Evolutionary conservation across 768 basidiomycete genomes (phyloP).

Genomic region (Kwoniella sp.): DNA sequence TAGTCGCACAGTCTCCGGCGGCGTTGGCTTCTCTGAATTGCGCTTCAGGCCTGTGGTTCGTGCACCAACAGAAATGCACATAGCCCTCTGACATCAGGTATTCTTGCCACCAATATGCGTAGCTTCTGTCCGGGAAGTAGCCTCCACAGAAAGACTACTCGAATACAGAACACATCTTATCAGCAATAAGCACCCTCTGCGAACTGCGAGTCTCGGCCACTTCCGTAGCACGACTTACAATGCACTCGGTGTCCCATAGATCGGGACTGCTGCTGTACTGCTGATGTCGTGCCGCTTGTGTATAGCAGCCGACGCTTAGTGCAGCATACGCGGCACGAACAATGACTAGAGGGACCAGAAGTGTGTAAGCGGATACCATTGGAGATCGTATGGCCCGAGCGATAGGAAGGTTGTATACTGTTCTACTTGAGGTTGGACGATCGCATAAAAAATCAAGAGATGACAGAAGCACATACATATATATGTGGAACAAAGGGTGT

Average conservation of each 20-base stretch:
- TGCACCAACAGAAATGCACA: neutral
- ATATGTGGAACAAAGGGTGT: no score
- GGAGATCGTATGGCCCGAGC: no score
- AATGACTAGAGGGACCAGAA: neutral
- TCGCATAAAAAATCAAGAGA: no score
- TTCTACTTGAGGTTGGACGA: no score
- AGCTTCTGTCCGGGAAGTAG: neutral
- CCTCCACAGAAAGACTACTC: neutral
- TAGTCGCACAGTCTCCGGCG: neutral
- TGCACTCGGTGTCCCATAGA: neutral
- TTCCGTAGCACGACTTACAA: neutral
- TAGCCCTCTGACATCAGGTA: neutral
- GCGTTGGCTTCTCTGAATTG: neutral
- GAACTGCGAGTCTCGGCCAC: no score
- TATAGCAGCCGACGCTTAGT: neutral
- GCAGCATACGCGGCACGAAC: neutral
- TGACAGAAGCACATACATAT: no score
- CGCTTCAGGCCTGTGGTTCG: neutral
- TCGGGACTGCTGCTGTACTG: neutral
- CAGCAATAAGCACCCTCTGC: no score
- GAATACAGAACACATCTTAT: neutral
- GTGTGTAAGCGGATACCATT: neutral
- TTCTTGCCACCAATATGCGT: constrained; percentile 1
- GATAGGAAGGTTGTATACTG: no score
- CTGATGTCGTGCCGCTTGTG: neutral